phyloP scores from a whole-genome alignment of 164 flowering plant species.

The Tetrastigma voinierianum region DNA sequence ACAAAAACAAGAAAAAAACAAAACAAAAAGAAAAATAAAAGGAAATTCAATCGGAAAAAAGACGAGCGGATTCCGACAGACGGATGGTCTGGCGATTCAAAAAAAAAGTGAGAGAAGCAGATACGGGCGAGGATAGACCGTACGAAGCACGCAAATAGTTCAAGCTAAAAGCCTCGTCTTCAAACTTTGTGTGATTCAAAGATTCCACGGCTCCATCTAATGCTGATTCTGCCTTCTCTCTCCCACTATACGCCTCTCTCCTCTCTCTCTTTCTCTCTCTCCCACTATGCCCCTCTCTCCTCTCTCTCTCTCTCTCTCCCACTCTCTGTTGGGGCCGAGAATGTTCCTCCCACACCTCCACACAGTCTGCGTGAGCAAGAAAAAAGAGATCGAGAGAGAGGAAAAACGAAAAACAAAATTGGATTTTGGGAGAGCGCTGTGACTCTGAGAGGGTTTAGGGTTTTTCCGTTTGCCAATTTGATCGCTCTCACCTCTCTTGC shows the following conservation, averaged over 20 bases:
- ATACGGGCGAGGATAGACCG: constrained; percentile 69
- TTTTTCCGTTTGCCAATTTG: too few species aligned
- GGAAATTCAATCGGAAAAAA: background rate
- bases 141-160: constrained; percentile 53
- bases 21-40: constrained; percentile 1
- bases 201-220: constrained; percentile 63
- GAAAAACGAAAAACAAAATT: too few species aligned
- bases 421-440: too few species aligned
- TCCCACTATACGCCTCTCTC: background rate
- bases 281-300: background rate
- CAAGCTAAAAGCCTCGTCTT: constrained; percentile 11
- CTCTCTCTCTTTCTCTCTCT: background rate
- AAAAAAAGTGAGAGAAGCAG: constrained; percentile 9
- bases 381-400: too few species aligned
- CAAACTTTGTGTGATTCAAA: constrained; percentile 31
- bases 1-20: constrained; percentile 2
- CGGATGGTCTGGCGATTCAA: background rate
- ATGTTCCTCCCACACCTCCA: too few species aligned
- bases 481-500: too few species aligned
- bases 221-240: constrained; percentile 39
- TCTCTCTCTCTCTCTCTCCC: constrained; percentile 6
- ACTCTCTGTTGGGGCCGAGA: background rate
- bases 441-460: too few species aligned
- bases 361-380: too few species aligned
- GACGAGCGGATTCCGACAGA: background rate